Percentiles rank a stretch among this genome's conserved stretches.
Evolutionary conservation across 768 basidiomycete species (phyloP).

Genomic region (Paxillus ammoniavirescens): DNA sequence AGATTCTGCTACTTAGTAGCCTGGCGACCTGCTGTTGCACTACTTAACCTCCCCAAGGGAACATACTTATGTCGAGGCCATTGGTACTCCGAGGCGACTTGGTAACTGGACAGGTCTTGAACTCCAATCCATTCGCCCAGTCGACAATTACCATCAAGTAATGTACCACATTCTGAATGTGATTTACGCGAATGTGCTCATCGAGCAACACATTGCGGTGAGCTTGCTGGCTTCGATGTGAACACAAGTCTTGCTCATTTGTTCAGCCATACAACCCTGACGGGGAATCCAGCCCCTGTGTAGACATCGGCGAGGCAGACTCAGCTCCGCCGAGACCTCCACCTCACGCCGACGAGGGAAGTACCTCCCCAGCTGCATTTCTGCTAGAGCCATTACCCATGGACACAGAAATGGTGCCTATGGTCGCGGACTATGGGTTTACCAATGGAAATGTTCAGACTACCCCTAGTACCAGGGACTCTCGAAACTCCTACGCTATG

Average conservation of each 20-base stretch:
- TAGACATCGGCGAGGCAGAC: background rate
- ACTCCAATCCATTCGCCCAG: conserved; percentile 14
- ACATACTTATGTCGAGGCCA: conserved; percentile 18
- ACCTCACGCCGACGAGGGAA: background rate
- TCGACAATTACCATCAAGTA: conserved; percentile 23
- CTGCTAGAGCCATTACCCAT: background rate
- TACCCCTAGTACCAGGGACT: background rate
- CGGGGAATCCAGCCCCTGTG: background rate
- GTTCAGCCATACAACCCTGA: conserved; percentile 7
- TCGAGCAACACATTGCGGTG: conserved; percentile 11
- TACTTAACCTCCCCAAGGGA: conserved; percentile 11
- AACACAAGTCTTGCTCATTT: background rate
- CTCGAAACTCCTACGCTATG: background rate
- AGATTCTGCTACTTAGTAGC: background rate
- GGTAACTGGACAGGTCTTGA: background rate
- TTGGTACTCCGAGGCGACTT: background rate
- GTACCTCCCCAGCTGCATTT: background rate
- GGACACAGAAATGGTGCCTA: background rate
- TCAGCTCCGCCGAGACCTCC: background rate
- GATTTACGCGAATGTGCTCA: conserved; percentile 11
- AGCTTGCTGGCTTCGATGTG: background rate
- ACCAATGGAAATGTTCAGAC: background rate
- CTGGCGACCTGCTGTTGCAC: background rate
- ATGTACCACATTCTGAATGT: conserved; percentile 26
- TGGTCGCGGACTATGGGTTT: background rate